phyloP scores from a whole-genome alignment of 116 monocot species.

The Phalaenopsis hybrid region DNA sequence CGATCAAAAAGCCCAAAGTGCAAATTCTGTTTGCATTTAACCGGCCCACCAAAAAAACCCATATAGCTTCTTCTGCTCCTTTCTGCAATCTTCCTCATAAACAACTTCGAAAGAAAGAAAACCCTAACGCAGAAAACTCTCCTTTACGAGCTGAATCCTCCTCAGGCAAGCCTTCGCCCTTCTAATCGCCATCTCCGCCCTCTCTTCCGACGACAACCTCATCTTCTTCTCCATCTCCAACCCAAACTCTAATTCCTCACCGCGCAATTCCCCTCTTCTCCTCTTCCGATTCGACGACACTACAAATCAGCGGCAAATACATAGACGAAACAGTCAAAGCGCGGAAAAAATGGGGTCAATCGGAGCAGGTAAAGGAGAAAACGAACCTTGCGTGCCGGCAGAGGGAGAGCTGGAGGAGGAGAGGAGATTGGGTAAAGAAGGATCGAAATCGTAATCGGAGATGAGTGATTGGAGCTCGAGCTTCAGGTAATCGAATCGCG shows the following conservation, averaged over 20 bases:
- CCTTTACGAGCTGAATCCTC: not conserved
- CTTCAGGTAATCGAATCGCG: slow-evolving; percentile 3
- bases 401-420: not conserved
- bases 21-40: no score
- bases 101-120: no score
- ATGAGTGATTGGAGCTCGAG: slow-evolving; percentile 2
- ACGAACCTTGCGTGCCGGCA: not conserved
- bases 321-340: not conserved
- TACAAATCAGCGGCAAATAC: not conserved
- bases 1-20: no score
- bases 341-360: not conserved
- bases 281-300: slow-evolving; percentile 1
- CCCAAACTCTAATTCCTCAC: not conserved
- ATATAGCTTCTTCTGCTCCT: no score
- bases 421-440: not conserved
- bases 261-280: not conserved
- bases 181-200: not conserved
- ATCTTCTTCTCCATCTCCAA: not conserved
- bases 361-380: not conserved
- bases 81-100: no score
- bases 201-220: not conserved
- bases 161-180: not conserved
- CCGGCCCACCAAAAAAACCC: no score
- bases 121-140: not conserved
- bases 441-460: slow-evolving; percentile 1